Evolutionary conservation across 2,329 filamentous ascomycete genomes (phyloP).

Genomic region (Stromatinia cepivora): DNA sequence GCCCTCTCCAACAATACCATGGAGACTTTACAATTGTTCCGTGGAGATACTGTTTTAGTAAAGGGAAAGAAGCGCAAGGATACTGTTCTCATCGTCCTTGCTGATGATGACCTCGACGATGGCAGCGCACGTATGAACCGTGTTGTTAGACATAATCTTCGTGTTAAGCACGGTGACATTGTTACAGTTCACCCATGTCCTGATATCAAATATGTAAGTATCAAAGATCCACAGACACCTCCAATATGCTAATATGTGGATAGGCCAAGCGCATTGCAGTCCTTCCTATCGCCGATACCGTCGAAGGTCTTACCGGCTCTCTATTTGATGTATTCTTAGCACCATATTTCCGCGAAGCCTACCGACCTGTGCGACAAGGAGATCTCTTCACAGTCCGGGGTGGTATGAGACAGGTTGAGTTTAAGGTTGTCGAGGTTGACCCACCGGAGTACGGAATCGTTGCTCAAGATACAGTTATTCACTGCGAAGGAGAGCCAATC

Average conservation of each 20-base stretch:
- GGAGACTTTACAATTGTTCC: slow-evolving; percentile 97
- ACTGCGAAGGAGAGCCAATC: slow-evolving; percentile 96
- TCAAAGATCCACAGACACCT: background rate
- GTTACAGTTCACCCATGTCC: slow-evolving; percentile 97
- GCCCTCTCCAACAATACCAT: slow-evolving; percentile 98
- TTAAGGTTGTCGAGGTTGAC: slow-evolving; percentile 99
- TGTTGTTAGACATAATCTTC: slow-evolving; percentile 95
- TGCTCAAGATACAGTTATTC: slow-evolving; percentile 96
- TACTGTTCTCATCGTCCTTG: slow-evolving; percentile 94
- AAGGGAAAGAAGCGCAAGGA: slow-evolving; percentile 99
- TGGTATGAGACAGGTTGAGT: slow-evolving; percentile 98
- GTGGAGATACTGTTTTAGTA: slow-evolving; percentile 95
- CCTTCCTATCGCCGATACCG: slow-evolving; percentile 94
- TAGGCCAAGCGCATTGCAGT: slow-evolving; percentile 99
- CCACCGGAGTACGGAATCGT: slow-evolving; percentile 98
- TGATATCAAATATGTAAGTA: slow-evolving; percentile 98
- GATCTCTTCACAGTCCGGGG: slow-evolving; percentile 96
- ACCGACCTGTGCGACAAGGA: slow-evolving; percentile 94
- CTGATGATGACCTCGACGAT: slow-evolving; percentile 97
- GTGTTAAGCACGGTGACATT: slow-evolving; percentile 97
- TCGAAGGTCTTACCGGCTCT: slow-evolving; percentile 95
- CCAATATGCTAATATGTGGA: slow-evolving; percentile 33
- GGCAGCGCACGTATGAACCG: slow-evolving; percentile 97
- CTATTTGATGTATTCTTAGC: slow-evolving; percentile 99
- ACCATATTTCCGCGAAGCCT: slow-evolving; percentile 98